Percentiles rank a stretch among this genome's conserved stretches.
Conservation (phyloP, 2,329 filamentous ascomycete genomes). For the Aspergillus pseudonomiae region DNA sequence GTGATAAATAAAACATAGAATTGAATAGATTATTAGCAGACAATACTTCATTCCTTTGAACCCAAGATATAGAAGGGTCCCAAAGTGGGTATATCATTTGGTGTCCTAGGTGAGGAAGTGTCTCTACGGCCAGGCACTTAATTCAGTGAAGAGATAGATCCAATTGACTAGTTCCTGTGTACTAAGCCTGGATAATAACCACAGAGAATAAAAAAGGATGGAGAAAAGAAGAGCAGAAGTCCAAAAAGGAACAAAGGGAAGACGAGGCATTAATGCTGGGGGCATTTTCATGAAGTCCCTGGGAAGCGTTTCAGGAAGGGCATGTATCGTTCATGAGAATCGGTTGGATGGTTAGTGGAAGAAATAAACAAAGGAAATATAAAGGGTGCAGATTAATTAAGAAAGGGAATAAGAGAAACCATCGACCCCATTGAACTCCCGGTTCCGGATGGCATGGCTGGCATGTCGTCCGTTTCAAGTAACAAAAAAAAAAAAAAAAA, state of each 20-base stretch:
- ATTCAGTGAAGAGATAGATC: constrained; percentile 14
- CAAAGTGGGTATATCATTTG: too few species aligned
- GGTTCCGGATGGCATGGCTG: constrained; percentile 15
- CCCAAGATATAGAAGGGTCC: too few species aligned
- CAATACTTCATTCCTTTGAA: too few species aligned
- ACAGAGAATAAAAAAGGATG: constrained; percentile 24
- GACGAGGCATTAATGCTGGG: constrained; percentile 1
- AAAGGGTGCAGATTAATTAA: not conserved
- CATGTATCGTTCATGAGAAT: not conserved
- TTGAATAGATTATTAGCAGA: too few species aligned
- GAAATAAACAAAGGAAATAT: constrained; percentile 11
- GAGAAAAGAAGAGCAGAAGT: constrained; percentile 9
- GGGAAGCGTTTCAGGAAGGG: not conserved
- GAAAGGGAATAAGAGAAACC: constrained; percentile 14
- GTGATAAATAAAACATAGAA: too few species aligned
- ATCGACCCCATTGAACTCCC: constrained; percentile 19
- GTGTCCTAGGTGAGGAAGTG: too few species aligned
- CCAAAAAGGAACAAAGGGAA: constrained; percentile 3
- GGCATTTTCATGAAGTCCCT: constrained; percentile 6
- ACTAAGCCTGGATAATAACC: constrained; percentile 28
- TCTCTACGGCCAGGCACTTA: too few species aligned
- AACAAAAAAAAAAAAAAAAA: constrained; percentile 22
- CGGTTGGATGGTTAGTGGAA: not conserved
- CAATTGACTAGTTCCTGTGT: constrained; percentile 24
- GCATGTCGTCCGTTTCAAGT: constrained; percentile 22